Evolutionary conservation across 495 filamentous ascomycete species (phyloP), one percentile per base, ranked within the genome.

Genomic region (Neurospora discreta): DNA sequence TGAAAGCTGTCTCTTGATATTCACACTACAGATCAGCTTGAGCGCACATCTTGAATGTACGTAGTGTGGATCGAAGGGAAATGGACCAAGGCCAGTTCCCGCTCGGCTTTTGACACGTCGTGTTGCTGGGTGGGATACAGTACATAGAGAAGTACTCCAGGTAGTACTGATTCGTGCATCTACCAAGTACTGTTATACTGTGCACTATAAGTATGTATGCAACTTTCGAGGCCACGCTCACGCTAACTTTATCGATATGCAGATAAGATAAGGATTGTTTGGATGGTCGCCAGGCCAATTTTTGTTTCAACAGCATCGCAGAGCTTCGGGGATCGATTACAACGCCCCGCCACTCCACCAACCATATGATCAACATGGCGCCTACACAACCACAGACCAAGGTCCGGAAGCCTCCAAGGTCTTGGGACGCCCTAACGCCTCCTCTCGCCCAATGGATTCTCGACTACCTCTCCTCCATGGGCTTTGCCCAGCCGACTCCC

Each of bases 371-470:
- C 26, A 30, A 60, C 1, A 85, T 85, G 84, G 78, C 82, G 8
- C 77, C 80, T 30, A 80, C 70, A 75, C 75, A 75, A 74, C 13
- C 77, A 74, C 71, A 71, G 70, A 23, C 73, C 7, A 80, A 84
- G 71, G 52, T 65, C 26, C 52, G 52, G 26, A 86, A 82, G 52
- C 77, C 86, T 69, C 82, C 82, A 16, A 76, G 93, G 75, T 87
- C 92, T 33, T 98, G 95, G 94, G 89, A 91, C 78, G 90, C 86
- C 8, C 82, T 98, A 39, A 79, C 74, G 0, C 78, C 77, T 1
- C 90, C 86, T 5, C 83, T 99, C n/a, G 92, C 93, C 71, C 87
- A 92, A 88, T 99, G 95, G 95, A 87, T 94, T 39, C 85, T 95
- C 39, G 92, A 95, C 70, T 95, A 94, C 42, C 87, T 97, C 73